Base-by-base conservation (phyloP, 192 early-diverging fungal genomes). In the Coemansia guatemalensis region DNA sequence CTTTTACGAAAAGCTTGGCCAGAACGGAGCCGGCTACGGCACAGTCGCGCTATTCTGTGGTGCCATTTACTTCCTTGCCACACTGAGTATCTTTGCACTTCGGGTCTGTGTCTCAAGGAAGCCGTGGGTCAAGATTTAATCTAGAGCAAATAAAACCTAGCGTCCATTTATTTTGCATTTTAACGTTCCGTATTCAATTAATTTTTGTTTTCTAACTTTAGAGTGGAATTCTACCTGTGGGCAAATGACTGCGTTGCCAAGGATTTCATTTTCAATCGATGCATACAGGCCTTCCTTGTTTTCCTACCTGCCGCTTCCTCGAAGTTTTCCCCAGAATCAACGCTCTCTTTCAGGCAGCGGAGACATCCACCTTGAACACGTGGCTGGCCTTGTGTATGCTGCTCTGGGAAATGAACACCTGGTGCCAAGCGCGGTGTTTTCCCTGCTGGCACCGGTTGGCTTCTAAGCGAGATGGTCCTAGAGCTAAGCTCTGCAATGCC, bases 41-140 rank as follows among this genome's bases (percentile, higher is more conserved):
- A 71, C 72, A 0, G 78, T 81, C 27, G 78, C 78, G n/a, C 54
- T 81, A 41, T 71, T 81, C 62, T 81, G 78, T 27, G 78, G 78
- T 41, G 78, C 65, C 27, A 58, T 74, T 22, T 81, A 81, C 64
- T 50, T 81, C 30, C 21, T 81, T 4, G 78, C 78, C 35, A 81
- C 78, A 11, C 61, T 81, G 12, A 81, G 78, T 65, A 81, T 81
- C 30, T 44, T 81, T 63, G 78, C 78, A 14, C 64, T 81, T 30
- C 72, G 78, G 52, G 47, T 81, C n/a, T 68, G 78, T 30, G 78
- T 81, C 20, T 68, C 65, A 21, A 52, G 65, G 57, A 74, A 62
- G 35, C 68, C 63, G 11, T 81, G 78, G 78, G 48, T 52, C 39
- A 81, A 74, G 62, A 81, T 81, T 18, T 67, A 69, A 41, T 8